phyloP scores from a whole-genome alignment of 306 rosid species.

The Clitoria ternatea region DNA sequence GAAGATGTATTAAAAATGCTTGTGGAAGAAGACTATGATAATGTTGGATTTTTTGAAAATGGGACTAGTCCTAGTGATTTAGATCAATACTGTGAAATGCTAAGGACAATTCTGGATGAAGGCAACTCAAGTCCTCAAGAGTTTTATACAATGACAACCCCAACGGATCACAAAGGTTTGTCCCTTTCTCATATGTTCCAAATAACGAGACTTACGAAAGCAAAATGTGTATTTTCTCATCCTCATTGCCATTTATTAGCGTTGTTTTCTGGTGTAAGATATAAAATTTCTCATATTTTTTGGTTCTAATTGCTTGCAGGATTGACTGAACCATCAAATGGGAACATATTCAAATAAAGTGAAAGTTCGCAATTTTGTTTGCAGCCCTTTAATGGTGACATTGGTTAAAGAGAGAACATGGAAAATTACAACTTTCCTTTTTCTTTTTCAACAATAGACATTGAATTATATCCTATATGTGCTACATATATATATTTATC shows the following conservation, averaged over 20 bases:
- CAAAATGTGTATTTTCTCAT: not conserved
- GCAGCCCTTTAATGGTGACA: not conserved
- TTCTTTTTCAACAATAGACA: not conserved
- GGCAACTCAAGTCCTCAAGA: not conserved
- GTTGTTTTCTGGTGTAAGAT: too few species aligned
- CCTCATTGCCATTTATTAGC: too few species aligned
- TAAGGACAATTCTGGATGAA: not conserved
- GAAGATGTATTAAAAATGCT: constrained; percentile 20
- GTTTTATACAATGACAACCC: not conserved
- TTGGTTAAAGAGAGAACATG: not conserved
- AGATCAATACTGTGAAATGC: not conserved
- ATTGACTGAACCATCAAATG: not conserved
- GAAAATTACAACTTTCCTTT: not conserved
- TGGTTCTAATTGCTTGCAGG: not conserved
- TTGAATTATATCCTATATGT: not conserved
- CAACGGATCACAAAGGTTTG: constrained; percentile 10
- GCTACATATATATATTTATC: not conserved
- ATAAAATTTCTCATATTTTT: not conserved
- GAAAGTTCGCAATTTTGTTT: not conserved
- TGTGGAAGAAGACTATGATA: constrained; percentile 32
- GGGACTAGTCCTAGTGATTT: constrained; percentile 7
- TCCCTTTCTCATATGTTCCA: not conserved
- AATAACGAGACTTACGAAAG: not conserved
- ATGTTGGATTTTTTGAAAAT: not conserved
- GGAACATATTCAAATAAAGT: not conserved